phyloP scores from a whole-genome alignment of 2,329 filamentous ascomycete genomes.

The Colletotrichum higginsianum region DNA sequence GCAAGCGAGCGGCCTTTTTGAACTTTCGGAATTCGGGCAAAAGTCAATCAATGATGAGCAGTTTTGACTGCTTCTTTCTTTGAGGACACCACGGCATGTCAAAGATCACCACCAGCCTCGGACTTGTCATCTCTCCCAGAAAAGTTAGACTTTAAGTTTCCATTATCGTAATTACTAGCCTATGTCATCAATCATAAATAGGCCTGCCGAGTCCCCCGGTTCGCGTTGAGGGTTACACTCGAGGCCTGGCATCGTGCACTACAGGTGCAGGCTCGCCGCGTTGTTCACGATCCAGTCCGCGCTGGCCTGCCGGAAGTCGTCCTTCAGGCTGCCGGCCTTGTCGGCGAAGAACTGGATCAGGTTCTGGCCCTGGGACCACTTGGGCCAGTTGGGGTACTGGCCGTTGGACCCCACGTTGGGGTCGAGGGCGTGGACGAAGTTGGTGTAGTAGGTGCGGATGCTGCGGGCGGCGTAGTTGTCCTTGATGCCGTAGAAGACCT shows the following conservation, averaged over 20 bases:
- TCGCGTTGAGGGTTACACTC: neutral
- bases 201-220: too few species aligned
- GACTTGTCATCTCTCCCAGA: neutral
- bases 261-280: conserved; percentile 16
- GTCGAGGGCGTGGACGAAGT: conserved; percentile 79
- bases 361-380: conserved; percentile 61
- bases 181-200: conserved; percentile 8
- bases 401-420: conserved; percentile 71
- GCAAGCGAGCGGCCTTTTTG: too few species aligned
- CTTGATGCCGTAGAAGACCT: conserved; percentile 69
- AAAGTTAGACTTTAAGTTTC: too few species aligned
- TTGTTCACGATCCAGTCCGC: conserved; percentile 47
- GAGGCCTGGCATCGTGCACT: neutral
- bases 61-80: too few species aligned
- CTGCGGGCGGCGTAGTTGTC: conserved; percentile 49
- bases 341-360: conserved; percentile 64
- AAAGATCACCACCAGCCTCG: neutral
- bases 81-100: too few species aligned
- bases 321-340: conserved; percentile 51
- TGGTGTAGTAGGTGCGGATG: conserved; percentile 75
- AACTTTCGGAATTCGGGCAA: too few species aligned
- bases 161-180: neutral
- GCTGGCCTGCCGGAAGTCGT: conserved; percentile 56
- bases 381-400: conserved; percentile 57
- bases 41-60: too few species aligned